A percentile compares a stretch with the other conserved stretches of the same genome.
Conservation (phyloP, 768 basidiomycete genomes). For the Rhodotorula kratochvilovae region DNA sequence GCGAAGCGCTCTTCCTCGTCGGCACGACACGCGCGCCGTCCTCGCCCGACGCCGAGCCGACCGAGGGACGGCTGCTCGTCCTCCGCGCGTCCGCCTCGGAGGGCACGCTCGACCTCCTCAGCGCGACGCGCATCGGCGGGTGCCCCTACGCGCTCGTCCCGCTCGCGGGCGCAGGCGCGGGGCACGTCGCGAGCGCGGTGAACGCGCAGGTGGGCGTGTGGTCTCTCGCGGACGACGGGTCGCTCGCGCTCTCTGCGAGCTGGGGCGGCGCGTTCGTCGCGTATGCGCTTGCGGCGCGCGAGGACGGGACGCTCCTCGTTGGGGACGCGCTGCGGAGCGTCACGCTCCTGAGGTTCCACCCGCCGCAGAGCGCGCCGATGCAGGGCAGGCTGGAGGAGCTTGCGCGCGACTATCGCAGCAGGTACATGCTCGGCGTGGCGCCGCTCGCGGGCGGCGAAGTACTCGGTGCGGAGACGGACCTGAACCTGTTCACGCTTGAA, state of each 20-base stretch:
- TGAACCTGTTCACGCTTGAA: slow-evolving; percentile 35
- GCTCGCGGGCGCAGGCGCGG: slow-evolving; percentile 7
- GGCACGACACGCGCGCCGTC: slow-evolving; percentile 47
- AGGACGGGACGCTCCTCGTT: slow-evolving; percentile 55
- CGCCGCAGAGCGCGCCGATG: slow-evolving; percentile 31
- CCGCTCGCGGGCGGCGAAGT: slow-evolving; percentile 46
- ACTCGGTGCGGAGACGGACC: slow-evolving; percentile 70
- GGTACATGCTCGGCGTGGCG: slow-evolving; percentile 69
- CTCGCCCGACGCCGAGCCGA: slow-evolving; percentile 32
- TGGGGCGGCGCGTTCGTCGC: slow-evolving; percentile 84
- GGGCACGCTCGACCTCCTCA: slow-evolving; percentile 40
- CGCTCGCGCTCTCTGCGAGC: slow-evolving; percentile 53
- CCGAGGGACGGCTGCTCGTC: slow-evolving; percentile 34
- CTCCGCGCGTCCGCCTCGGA: background rate
- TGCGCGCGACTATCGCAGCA: slow-evolving; percentile 68
- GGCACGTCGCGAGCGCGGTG: slow-evolving; percentile 21
- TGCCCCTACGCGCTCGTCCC: slow-evolving; percentile 64
- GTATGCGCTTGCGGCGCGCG: slow-evolving; percentile 59
- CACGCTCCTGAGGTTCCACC: slow-evolving; percentile 59
- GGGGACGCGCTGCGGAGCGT: slow-evolving; percentile 79
- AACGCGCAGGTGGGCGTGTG: slow-evolving; percentile 28
- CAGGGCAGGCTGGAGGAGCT: slow-evolving; percentile 53
- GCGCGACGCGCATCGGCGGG: slow-evolving; percentile 54
- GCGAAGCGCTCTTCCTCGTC: slow-evolving; percentile 46
- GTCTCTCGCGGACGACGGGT: background rate